A percentile compares a stretch with the other conserved stretches of the same genome.
Conservation (phyloP, 2,329 filamentous ascomycete genomes). For the Trichoderma breve region DNA sequence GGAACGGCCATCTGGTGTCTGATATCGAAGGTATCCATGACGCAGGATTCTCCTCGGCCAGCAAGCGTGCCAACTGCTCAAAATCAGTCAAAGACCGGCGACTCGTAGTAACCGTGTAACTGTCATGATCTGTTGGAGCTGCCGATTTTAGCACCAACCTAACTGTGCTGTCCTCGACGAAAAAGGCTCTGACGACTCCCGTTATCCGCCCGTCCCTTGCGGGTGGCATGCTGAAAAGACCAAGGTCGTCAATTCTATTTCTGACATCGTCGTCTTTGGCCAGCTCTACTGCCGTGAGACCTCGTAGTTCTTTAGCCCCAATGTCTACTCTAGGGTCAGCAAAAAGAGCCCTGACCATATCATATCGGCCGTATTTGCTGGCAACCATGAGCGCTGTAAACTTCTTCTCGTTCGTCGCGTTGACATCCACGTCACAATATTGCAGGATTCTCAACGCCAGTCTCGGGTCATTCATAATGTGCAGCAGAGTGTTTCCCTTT, state of each 20-base stretch:
- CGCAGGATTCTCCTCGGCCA: constrained; percentile 86
- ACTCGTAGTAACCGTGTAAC: constrained; percentile 92
- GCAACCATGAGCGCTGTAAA: constrained; percentile 98
- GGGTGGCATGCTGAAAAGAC: constrained; percentile 72
- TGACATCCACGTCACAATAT: constrained; percentile 90
- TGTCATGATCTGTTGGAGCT: constrained; percentile 74
- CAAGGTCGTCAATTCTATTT: constrained; percentile 92
- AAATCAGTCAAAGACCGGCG: constrained; percentile 85
- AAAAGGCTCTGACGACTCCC: constrained; percentile 90
- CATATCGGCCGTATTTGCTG: constrained; percentile 94
- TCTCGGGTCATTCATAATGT: constrained; percentile 85
- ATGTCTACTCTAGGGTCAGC: constrained; percentile 84
- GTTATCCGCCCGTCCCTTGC: constrained; percentile 79
- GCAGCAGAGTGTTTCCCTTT: constrained; percentile 93
- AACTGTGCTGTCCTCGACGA: constrained; percentile 93
- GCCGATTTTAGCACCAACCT: constrained; percentile 93
- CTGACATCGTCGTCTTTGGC: constrained; percentile 97
- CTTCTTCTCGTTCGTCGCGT: constrained; percentile 89
- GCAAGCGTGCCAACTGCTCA: constrained; percentile 79
- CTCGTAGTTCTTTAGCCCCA: constrained; percentile 77
- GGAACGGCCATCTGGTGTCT: constrained; percentile 80
- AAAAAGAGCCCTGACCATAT: constrained; percentile 87
- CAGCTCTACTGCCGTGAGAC: constrained; percentile 89
- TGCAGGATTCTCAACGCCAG: constrained; percentile 74
- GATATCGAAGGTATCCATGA: constrained; percentile 86